Evolutionary conservation across 768 basidiomycete genomes (phyloP).

Genomic region (Phanerochaete carnosa): DNA sequence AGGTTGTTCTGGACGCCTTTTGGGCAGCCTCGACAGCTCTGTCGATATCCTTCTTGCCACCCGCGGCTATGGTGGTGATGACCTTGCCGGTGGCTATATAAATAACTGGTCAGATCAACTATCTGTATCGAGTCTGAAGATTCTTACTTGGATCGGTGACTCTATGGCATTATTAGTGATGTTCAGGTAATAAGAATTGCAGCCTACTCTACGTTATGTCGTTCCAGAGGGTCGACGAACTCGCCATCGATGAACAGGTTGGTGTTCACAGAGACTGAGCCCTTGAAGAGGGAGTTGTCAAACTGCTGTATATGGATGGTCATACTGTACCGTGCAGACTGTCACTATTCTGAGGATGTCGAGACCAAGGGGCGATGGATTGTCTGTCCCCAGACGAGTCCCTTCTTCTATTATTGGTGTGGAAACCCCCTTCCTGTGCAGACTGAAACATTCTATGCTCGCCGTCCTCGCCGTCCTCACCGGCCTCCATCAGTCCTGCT

Average conservation of each 20-base stretch:
- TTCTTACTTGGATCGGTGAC: constrained; percentile 6
- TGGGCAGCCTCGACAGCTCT: constrained; percentile 39
- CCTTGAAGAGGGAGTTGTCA: constrained; percentile 23
- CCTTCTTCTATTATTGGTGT: too few species aligned
- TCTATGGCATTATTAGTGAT: background rate
- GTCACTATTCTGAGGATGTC: background rate
- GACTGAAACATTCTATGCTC: too few species aligned
- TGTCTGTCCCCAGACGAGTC: too few species aligned
- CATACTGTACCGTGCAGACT: too few species aligned
- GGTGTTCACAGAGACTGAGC: constrained; percentile 23
- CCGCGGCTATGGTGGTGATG: constrained; percentile 31
- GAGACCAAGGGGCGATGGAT: background rate
- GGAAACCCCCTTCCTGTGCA: too few species aligned
- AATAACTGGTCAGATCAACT: background rate
- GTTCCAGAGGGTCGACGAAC: constrained; percentile 12
- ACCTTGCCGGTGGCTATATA: constrained; percentile 35
- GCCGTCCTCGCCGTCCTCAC: too few species aligned
- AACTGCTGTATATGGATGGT: constrained; percentile 21
- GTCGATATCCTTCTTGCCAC: constrained; percentile 41
- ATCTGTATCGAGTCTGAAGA: background rate
- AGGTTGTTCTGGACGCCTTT: constrained; percentile 34
- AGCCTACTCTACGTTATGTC: constrained; percentile 10
- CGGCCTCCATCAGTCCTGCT: too few species aligned
- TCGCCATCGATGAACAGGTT: constrained; percentile 43
- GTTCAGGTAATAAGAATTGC: background rate